Evolutionary conservation across 208 protist genomes (phyloP).

Genomic region (Leptomonas seymouri): DNA sequence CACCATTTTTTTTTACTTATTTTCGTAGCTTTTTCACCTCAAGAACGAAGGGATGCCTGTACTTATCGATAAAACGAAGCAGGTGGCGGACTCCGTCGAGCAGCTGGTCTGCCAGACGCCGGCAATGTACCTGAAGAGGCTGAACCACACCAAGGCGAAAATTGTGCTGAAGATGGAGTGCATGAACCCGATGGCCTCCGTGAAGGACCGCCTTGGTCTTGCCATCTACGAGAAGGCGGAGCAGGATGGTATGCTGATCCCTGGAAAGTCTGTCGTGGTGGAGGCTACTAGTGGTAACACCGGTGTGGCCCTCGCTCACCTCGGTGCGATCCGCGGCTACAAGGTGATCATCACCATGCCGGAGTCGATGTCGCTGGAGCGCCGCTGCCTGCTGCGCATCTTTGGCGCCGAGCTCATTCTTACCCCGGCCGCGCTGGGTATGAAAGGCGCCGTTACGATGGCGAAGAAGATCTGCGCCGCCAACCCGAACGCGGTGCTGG

Average conservation of each 20-base stretch:
- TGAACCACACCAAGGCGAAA: constrained; percentile 77
- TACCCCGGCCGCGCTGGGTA: constrained; percentile 86
- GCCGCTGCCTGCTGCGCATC: constrained; percentile 79
- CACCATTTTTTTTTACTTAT: background rate
- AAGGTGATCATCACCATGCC: constrained; percentile 92
- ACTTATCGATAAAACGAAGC: constrained; percentile 54
- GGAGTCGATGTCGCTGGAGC: constrained; percentile 91
- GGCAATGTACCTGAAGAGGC: constrained; percentile 84
- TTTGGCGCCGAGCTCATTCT: constrained; percentile 91
- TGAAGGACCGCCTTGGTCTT: constrained; percentile 89
- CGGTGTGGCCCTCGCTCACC: constrained; percentile 82
- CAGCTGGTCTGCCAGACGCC: constrained; percentile 91
- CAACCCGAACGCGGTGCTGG: constrained; percentile 77
- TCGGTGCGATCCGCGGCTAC: constrained; percentile 84
- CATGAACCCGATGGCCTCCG: constrained; percentile 83
- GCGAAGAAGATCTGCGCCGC: constrained; percentile 75
- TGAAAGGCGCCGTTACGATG: constrained; percentile 88
- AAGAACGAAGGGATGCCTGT: constrained; percentile 10
- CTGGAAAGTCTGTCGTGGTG: constrained; percentile 84
- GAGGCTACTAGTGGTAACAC: constrained; percentile 93
- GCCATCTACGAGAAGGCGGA: constrained; percentile 86
- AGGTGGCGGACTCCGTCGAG: constrained; percentile 72
- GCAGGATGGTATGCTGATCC: constrained; percentile 75
- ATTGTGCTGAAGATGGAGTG: constrained; percentile 89
- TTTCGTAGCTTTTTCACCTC: background rate